Percentiles rank a stretch among this genome's conserved stretches.
Conservation (phyloP, 2,329 filamentous ascomycete genomes). For the Diaporthe sp. region DNA sequence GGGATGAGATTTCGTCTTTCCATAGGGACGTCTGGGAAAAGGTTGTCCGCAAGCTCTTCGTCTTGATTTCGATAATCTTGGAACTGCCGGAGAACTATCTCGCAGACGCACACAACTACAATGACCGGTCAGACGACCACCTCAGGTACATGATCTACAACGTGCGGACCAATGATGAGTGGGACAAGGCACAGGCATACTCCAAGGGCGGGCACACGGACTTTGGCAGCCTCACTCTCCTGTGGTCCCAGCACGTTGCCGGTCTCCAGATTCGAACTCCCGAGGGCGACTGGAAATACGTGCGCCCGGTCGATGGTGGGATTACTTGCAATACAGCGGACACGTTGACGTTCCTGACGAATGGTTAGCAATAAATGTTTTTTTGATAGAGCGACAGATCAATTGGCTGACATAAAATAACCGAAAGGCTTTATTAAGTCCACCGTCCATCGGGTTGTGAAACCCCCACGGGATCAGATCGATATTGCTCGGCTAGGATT, state of each 20-base stretch:
- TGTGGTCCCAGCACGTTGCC: slow-evolving; percentile 4
- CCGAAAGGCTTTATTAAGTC: background rate
- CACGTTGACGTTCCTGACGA: slow-evolving; percentile 17
- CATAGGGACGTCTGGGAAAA: slow-evolving; percentile 14
- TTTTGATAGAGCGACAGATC: background rate
- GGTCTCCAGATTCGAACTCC: slow-evolving; percentile 7
- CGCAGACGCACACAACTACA: slow-evolving; percentile 1
- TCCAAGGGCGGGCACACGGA: slow-evolving; percentile 10
- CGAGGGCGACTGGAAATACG: background rate
- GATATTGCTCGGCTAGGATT: slow-evolving; percentile 5
- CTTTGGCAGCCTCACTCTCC: slow-evolving; percentile 7
- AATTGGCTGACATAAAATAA: background rate
- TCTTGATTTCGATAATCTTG: slow-evolving; percentile 4
- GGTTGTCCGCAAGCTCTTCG: slow-evolving; percentile 3
- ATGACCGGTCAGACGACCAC: slow-evolving; percentile 11
- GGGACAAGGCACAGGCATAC: slow-evolving; percentile 15
- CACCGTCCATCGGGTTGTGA: slow-evolving; percentile 17
- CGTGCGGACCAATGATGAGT: background rate
- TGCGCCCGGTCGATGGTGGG: background rate
- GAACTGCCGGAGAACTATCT: slow-evolving; percentile 18
- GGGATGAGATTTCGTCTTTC: slow-evolving; percentile 2
- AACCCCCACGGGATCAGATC: slow-evolving; percentile 2
- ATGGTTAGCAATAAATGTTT: background rate
- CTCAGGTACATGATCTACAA: slow-evolving; percentile 17
- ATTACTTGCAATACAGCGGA: slow-evolving; percentile 21